Conservation (phyloP, 164 flowering plant genomes). For the Vitis riparia region DNA sequence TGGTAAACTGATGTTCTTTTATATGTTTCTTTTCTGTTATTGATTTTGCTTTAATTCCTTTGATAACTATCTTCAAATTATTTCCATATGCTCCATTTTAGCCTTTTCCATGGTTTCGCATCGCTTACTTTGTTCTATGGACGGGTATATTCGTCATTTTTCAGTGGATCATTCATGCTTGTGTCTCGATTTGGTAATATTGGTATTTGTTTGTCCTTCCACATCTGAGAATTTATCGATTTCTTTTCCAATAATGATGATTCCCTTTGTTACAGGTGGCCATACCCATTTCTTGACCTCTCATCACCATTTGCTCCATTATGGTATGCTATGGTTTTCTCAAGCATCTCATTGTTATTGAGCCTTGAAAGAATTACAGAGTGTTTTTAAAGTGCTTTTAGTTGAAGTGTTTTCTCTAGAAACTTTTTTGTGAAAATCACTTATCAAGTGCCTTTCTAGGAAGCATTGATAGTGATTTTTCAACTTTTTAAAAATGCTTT, state of each 20-base stretch:
- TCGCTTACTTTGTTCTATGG: conserved; percentile 46
- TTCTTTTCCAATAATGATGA: not conserved
- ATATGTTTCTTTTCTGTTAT: not conserved
- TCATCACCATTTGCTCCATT: conserved; percentile 53
- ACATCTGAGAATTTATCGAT: not conserved
- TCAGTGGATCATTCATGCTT: conserved; percentile 58
- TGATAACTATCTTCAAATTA: too few species aligned
- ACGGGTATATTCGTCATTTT: conserved; percentile 44
- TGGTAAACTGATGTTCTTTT: conserved; percentile 25
- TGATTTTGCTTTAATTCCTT: not conserved
- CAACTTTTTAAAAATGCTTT: too few species aligned
- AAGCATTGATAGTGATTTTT: too few species aligned
- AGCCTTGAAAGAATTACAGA: too few species aligned
- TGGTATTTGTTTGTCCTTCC: not conserved
- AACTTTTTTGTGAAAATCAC: too few species aligned
- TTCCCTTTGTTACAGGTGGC: conserved; percentile 47
- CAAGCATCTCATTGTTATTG: too few species aligned
- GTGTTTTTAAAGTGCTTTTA: too few species aligned
- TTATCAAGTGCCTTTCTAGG: too few species aligned
- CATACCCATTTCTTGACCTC: conserved; percentile 59
- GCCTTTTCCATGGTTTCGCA: conserved; percentile 49
- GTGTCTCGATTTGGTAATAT: conserved; percentile 35
- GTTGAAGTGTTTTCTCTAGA: too few species aligned
- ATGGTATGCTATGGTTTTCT: conserved; percentile 37
- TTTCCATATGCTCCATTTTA: conserved; percentile 14